Base-by-base conservation (phyloP, 1,284 basidiomycete genomes). In the Microbotryum silenes-acaulis region DNA sequence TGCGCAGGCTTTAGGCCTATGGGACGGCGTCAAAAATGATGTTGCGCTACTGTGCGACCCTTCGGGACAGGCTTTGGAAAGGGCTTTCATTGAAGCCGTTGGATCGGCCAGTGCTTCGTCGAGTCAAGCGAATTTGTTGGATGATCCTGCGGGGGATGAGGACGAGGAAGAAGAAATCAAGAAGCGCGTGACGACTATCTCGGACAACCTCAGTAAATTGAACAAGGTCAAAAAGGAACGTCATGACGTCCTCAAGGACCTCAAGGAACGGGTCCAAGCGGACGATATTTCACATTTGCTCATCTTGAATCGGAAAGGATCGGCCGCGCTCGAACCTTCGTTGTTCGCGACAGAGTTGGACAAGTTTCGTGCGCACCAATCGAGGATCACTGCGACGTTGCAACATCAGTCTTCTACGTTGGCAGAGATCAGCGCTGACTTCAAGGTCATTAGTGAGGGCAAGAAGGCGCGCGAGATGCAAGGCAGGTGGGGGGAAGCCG, bases 201-300 rank as follows among this genome's bases (percentile, higher is more conserved):
- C 88, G 63, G 88, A 92, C 64, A 77, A 84, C 48, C 75, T 94
- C 6, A 85, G 84, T 27, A 79, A 84, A 64, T 74, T 94, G 57
- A 85, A 84, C 76, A 88, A 91, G 79, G 87, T 96, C 68, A 81
- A 85, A 50, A 82, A 84, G 61, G 93, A 97, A 75, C 80, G 94
- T 46, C 83, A 82, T 23, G 89, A 92, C 64, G 85, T 92, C 0
- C 78, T 98, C 53, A 90, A 89, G 73, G 92, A 97, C 74, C 79
- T 98, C 54, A 97, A 97, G 75, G 91, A 96, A 46, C 72, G 93
- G 89, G 84, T 97, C 52, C 96, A 97, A 82, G 81, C 82, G 33
- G 96, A 98, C 76, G 96, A 98, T 71, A 94, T 98, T 10, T 97
- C 93, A 0, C 91, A 96, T 73, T 80, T 97, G 1, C 82, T 98